Conservation (phyloP, 306 rosid genomes). For the Vigna radiata region DNA sequence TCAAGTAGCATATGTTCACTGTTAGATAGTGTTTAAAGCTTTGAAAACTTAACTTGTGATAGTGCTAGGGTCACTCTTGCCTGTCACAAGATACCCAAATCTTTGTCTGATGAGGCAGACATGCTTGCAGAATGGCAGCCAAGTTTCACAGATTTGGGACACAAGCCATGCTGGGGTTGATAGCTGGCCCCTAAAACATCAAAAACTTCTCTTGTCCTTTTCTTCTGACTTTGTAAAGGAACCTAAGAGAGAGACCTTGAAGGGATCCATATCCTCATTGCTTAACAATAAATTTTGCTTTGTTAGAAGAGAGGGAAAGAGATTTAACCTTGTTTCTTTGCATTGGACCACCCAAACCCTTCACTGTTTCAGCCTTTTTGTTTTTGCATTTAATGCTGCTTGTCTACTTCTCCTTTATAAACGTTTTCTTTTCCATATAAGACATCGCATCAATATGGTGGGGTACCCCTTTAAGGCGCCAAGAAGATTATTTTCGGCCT, state of each 20-base stretch:
- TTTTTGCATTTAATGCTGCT: slow-evolving; percentile 49
- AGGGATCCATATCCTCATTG: slow-evolving; percentile 32
- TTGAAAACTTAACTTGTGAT: slow-evolving; percentile 36
- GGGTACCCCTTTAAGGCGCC: slow-evolving; percentile 47
- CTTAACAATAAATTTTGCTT: slow-evolving; percentile 42
- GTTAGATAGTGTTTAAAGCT: slow-evolving; percentile 12
- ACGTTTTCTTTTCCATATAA: slow-evolving; percentile 50
- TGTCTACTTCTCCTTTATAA: slow-evolving; percentile 48
- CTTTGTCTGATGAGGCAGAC: slow-evolving; percentile 74
- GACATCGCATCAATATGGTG: slow-evolving; percentile 47
- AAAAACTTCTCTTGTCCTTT: slow-evolving; percentile 63
- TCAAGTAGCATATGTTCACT: slow-evolving; percentile 28
- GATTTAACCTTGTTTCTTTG: slow-evolving; percentile 40
- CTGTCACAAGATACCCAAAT: slow-evolving; percentile 84
- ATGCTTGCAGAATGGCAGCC: slow-evolving; percentile 63
- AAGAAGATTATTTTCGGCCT: slow-evolving; percentile 41
- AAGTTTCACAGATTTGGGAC: slow-evolving; percentile 66
- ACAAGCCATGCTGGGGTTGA: slow-evolving; percentile 52
- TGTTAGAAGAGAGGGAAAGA: slow-evolving; percentile 20
- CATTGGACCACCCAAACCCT: slow-evolving; percentile 52
- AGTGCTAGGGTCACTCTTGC: slow-evolving; percentile 44
- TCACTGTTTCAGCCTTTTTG: slow-evolving; percentile 47
- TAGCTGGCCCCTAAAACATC: slow-evolving; percentile 54
- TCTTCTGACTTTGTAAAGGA: slow-evolving; percentile 61
- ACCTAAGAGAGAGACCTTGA: slow-evolving; percentile 45